A percentile compares a stretch with the other conserved stretches of the same genome.
Conservation (phyloP, 2,329 filamentous ascomycete species). For the Exophiala mesophila region DNA sequence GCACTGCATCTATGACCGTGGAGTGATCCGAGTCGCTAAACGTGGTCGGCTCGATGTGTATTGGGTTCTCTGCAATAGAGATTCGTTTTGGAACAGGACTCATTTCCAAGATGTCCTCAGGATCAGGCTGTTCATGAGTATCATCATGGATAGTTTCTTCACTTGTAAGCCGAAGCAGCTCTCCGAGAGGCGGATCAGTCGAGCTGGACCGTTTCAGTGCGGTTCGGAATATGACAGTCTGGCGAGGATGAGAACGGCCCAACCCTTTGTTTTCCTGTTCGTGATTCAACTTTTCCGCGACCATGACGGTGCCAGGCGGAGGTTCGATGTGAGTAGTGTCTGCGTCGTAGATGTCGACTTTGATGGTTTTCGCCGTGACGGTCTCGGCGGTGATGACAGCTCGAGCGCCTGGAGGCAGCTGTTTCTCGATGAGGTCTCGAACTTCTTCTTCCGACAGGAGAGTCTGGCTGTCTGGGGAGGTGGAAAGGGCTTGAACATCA, state of each 20-base stretch:
- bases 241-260: slow-evolving; percentile 34
- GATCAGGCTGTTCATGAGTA: slow-evolving; percentile 27
- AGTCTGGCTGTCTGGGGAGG: slow-evolving; percentile 35
- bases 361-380: slow-evolving; percentile 42
- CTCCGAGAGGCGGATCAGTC: slow-evolving; percentile 16
- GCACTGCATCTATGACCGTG: slow-evolving; percentile 8
- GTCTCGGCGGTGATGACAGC: slow-evolving; percentile 41
- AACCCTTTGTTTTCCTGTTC: slow-evolving; percentile 41
- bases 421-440: slow-evolving; percentile 44
- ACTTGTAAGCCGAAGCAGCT: slow-evolving; percentile 19
- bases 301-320: slow-evolving; percentile 43
- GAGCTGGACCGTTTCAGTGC: slow-evolving; percentile 33
- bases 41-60: slow-evolving; percentile 9
- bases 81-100: slow-evolving; percentile 16
- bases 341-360: slow-evolving; percentile 43
- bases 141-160: slow-evolving; percentile 25
- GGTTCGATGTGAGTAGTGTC: slow-evolving; percentile 39
- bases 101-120: slow-evolving; percentile 21
- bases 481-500: slow-evolving; percentile 22
- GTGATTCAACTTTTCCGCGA: slow-evolving; percentile 46
- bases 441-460: slow-evolving; percentile 43
- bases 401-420: slow-evolving; percentile 39
- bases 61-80: slow-evolving; percentile 20
- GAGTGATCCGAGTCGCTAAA: slow-evolving; percentile 10
- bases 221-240: slow-evolving; percentile 44